Evolutionary conservation across 139 green algal species (phyloP).

Genomic region (Helicosporidium sp.): DNA sequence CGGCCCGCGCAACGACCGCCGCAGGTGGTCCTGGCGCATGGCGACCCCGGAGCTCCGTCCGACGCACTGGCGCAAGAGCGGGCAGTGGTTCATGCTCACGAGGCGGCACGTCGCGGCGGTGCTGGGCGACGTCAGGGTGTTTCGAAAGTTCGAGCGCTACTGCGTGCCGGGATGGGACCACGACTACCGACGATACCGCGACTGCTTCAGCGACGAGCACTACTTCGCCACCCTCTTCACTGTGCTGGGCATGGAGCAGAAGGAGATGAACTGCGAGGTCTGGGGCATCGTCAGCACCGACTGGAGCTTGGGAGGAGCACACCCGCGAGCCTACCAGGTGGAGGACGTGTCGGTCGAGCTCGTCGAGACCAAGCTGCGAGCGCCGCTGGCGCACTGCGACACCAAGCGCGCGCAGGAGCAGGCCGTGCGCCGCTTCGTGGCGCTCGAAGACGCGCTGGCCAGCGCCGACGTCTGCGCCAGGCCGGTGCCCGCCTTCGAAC

Average conservation of each 20-base stretch:
- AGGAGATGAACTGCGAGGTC: constrained; percentile 6
- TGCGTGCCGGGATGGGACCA: not conserved
- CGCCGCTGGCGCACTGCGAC: too few relatives aligned
- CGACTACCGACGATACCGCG: not conserved
- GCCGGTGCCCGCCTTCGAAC: too few relatives aligned
- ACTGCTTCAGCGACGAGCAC: constrained; percentile 4
- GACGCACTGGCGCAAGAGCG: constrained; percentile 10
- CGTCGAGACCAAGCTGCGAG: too few relatives aligned
- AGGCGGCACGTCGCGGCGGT: constrained; percentile 8
- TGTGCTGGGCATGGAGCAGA: not conserved
- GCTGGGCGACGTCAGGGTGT: constrained; percentile 3
- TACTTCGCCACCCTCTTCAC: constrained; percentile 16
- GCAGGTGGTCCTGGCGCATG: not conserved
- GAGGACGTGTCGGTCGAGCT: not conserved
- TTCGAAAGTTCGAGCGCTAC: not conserved
- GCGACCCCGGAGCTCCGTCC: constrained; percentile 1
- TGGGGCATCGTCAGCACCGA: constrained; percentile 1
- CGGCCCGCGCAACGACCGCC: too few relatives aligned
- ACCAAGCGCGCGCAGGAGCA: too few relatives aligned
- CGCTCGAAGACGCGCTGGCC: too few relatives aligned
- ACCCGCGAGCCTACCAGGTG: constrained; percentile 1
- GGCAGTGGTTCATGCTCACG: constrained; percentile 15
- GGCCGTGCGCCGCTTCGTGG: too few relatives aligned
- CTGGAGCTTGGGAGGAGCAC: constrained; percentile 2
- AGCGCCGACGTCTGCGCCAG: too few relatives aligned